These are phyloP conservation scores for Torulaspora maleeae DNA, from an alignment of 805 yeast genomes.

Conservation along the genomic window DNA sequence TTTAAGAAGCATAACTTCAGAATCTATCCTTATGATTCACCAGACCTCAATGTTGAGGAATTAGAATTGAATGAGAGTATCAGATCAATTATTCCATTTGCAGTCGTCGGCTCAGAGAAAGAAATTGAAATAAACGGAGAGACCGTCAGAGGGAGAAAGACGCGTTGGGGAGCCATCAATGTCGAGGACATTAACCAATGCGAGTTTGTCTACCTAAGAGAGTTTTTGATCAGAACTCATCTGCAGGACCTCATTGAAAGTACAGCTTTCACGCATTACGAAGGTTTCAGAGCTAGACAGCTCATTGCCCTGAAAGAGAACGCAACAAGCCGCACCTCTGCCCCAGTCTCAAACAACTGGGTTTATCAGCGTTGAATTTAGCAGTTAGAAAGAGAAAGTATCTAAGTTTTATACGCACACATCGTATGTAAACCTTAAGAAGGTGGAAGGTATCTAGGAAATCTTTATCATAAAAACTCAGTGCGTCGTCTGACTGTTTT, in stretches of 20 bases:
- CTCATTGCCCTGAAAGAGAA: slow-evolving; percentile 89
- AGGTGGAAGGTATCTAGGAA: background rate
- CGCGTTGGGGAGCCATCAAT: slow-evolving; percentile 89
- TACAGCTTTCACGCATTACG: slow-evolving; percentile 83
- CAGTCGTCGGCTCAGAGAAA: slow-evolving; percentile 85
- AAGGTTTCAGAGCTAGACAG: slow-evolving; percentile 89
- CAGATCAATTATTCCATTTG: slow-evolving; percentile 81
- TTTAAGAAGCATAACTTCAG: slow-evolving; percentile 66
- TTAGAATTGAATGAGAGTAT: slow-evolving; percentile 68
- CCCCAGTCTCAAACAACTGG: slow-evolving; percentile 31
- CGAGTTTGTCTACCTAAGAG: slow-evolving; percentile 91
- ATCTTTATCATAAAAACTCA: too few species aligned
- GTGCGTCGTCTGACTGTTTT: too few species aligned
- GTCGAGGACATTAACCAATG: slow-evolving; percentile 94
- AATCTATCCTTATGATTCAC: slow-evolving; percentile 75
- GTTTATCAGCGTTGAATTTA: slow-evolving; percentile 18
- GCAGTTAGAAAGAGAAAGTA: background rate
- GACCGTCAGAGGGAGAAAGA: slow-evolving; percentile 81
- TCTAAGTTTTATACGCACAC: background rate
- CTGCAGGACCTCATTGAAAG: slow-evolving; percentile 93
- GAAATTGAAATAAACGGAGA: slow-evolving; percentile 74
- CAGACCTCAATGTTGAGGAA: slow-evolving; percentile 63
- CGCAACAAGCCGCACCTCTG: slow-evolving; percentile 44
- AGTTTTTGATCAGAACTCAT: slow-evolving; percentile 91
- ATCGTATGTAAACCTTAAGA: background rate